These are phyloP conservation scores for Ustilago xerochloae DNA, from an alignment of 1,284 basidiomycete species.

Conservation along the genomic window DNA sequence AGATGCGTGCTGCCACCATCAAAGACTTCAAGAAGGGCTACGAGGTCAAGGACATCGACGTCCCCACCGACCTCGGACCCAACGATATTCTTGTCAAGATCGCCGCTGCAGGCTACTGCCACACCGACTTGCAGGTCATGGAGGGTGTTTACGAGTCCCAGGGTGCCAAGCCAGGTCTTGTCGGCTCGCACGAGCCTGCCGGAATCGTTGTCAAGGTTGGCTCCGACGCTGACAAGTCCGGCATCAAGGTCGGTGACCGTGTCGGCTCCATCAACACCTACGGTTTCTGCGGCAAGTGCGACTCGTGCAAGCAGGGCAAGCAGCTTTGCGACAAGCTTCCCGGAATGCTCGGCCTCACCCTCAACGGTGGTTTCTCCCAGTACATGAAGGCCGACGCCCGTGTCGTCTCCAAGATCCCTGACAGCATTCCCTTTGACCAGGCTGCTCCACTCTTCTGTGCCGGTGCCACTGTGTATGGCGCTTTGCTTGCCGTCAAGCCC, in stretches of 20 bases:
- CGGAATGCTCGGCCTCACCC: slow-evolving; percentile 52
- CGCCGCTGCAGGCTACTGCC: slow-evolving; percentile 58
- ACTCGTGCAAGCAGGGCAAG: slow-evolving; percentile 59
- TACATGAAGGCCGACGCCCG: slow-evolving; percentile 59
- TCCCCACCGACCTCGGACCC: slow-evolving; percentile 38
- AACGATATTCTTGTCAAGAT: slow-evolving; percentile 50
- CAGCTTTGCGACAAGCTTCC: slow-evolving; percentile 60
- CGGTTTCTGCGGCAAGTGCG: slow-evolving; percentile 59
- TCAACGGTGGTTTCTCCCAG: slow-evolving; percentile 61
- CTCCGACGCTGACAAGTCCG: slow-evolving; percentile 31
- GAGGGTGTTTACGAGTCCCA: slow-evolving; percentile 54
- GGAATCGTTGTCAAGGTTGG: slow-evolving; percentile 54
- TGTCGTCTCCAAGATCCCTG: slow-evolving; percentile 63
- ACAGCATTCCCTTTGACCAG: slow-evolving; percentile 51
- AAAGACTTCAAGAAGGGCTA: slow-evolving; percentile 56
- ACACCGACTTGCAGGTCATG: slow-evolving; percentile 60
- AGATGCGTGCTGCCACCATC: slow-evolving; percentile 58
- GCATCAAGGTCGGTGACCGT: slow-evolving; percentile 60
- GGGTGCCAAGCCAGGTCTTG: slow-evolving; percentile 53
- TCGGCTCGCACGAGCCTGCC: slow-evolving; percentile 60
- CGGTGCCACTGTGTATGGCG: slow-evolving; percentile 69
- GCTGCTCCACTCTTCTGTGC: slow-evolving; percentile 70
- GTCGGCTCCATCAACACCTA: slow-evolving; percentile 65
- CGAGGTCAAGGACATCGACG: slow-evolving; percentile 53
- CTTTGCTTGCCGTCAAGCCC: slow-evolving; percentile 65